A percentile compares a stretch with the other conserved stretches of the same genome.
Evolutionary conservation across 805 yeast genomes (phyloP).

Genomic region (Teunomyces stri): DNA sequence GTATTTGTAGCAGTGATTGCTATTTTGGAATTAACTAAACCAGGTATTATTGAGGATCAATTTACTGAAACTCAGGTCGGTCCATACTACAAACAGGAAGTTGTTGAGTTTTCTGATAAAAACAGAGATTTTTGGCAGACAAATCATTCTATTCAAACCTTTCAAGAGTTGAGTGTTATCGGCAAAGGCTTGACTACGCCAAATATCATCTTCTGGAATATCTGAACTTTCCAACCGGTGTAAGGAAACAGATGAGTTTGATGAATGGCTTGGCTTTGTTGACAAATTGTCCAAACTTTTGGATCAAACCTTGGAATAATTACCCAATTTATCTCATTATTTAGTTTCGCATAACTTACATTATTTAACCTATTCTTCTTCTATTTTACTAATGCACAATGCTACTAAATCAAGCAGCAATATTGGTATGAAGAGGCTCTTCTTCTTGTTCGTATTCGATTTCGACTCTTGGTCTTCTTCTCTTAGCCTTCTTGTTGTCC

Average conservation of each 20-base stretch:
- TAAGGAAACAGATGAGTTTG: neutral
- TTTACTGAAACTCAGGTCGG: too few species aligned
- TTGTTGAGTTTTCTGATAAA: neutral
- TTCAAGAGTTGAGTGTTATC: neutral
- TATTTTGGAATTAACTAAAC: too few species aligned
- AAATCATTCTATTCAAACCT: too few species aligned
- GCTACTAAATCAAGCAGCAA: slow-evolving; percentile 17
- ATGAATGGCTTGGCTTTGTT: neutral
- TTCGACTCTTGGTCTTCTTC: slow-evolving; percentile 67
- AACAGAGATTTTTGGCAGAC: neutral
- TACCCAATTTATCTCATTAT: neutral
- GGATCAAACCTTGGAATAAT: too few species aligned
- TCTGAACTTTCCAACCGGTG: neutral
- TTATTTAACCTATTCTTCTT: neutral
- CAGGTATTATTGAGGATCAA: too few species aligned
- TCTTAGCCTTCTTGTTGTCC: slow-evolving; percentile 39
- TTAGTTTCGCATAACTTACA: neutral
- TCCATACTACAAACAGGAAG: too few species aligned
- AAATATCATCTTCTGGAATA: neutral
- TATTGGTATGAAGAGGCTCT: slow-evolving; percentile 32
- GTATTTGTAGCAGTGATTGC: too few species aligned
- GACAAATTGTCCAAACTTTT: too few species aligned
- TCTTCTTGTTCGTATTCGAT: slow-evolving; percentile 82
- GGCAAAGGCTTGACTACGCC: neutral
- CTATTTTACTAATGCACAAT: slow-evolving; percentile 2